Percentiles rank a stretch among this genome's conserved stretches.
Evolutionary conservation across 2,329 filamentous ascomycete genomes (phyloP).

Genomic region (Fonsecaea monophora): DNA sequence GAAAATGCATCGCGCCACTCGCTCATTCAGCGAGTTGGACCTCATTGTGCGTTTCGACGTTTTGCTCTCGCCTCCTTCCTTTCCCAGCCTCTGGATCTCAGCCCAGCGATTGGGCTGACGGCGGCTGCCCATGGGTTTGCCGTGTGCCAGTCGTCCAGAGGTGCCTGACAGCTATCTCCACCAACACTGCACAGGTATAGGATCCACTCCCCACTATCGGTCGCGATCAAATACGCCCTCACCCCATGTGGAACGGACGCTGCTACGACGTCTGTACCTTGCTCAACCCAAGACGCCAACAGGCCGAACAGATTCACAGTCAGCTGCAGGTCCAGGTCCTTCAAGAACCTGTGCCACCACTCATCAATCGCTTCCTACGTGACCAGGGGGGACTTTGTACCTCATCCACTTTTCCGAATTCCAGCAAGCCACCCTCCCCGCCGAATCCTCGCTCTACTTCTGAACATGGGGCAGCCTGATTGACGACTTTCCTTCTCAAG

Average conservation of each 20-base stretch:
- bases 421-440: constrained; percentile 29
- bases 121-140: constrained; percentile 8
- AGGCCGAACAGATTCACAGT: constrained; percentile 21
- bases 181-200: constrained; percentile 11
- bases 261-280: constrained; percentile 24
- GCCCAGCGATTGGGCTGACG: constrained; percentile 19
- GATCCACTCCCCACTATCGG: constrained; percentile 20
- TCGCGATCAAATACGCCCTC: constrained; percentile 16
- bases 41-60: neutral
- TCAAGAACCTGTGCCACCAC: constrained; percentile 28
- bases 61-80: constrained; percentile 22
- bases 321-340: constrained; percentile 31
- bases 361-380: constrained; percentile 10
- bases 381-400: neutral
- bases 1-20: constrained; percentile 25
- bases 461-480: constrained; percentile 34
- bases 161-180: constrained; percentile 22
- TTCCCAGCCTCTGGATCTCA: constrained; percentile 3
- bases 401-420: constrained; percentile 25
- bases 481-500: constrained; percentile 23
- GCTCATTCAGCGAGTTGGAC: constrained; percentile 11
- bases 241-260: constrained; percentile 21
- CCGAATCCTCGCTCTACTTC: constrained; percentile 22
- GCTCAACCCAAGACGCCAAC: constrained; percentile 24
- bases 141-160: constrained; percentile 13